Base-by-base conservation (phyloP, 192 early-diverging fungal species). In the Backusella macrospora region DNA sequence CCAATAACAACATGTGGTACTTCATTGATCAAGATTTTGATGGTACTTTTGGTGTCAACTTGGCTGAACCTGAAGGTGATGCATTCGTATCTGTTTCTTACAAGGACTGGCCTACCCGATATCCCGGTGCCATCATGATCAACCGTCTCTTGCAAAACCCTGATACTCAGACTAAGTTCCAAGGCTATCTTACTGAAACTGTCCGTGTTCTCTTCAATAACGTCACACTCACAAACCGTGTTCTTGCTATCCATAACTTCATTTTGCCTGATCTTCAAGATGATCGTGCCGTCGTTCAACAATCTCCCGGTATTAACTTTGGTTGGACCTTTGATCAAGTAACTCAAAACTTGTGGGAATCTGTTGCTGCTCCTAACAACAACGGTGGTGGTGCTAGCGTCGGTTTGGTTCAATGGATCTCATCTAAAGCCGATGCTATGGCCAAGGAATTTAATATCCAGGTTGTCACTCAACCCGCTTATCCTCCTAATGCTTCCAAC, bases 31-130 rank as follows among this genome's bases (percentile, higher is more conserved):
- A 85, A 70, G 84, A 85, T 49, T 85, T 79, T 62, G 84, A 85
- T 64, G 84, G 75, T 66, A 85, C 84, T 44, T 85, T 85, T 73
- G 84, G 84, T 74, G 69, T 85, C 62, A 85, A 83, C 74, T 23
- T 85, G 39, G 67, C 67, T 8, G 43, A 26, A 16, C 71, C 70
- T n/a, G 74, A 71, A 29, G 26, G 14, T 42, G 21, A 55, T 3
- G 68, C 39, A 7, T 83, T 78, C 43, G 47, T 65, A 5, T 26
- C 39, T 5, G 73, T 76, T 42, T 83, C 81, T 6, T 85, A 85
- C 69, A 85, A 70, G 29, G 65, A 59, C 4, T 83, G 48, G 69
- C 81, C 81, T 42, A 29, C 59, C 2, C 64, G 44, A n/a, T 85
- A 77, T 59, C 77, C 84, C 29, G 68, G 64, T 34, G 81, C 67